phyloP scores from a whole-genome alignment of 1,139 yeast species.

The Suhomyces terraborum region DNA sequence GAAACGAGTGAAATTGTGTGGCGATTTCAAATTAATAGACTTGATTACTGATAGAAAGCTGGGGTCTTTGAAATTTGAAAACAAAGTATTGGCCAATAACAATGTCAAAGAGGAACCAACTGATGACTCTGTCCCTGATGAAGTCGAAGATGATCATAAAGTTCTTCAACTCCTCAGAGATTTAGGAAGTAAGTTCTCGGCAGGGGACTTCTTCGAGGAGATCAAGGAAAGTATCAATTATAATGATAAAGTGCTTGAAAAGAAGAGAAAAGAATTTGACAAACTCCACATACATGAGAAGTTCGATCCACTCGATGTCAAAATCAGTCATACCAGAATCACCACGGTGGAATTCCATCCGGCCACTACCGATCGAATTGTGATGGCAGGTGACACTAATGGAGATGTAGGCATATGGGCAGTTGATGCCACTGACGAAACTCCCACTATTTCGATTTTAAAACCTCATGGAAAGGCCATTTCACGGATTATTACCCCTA shows the following conservation, averaged over 20 bases:
- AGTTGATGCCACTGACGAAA: slow-evolving; percentile 47
- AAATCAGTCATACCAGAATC: slow-evolving; percentile 71
- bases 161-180: slow-evolving; percentile 44
- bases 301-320: slow-evolving; percentile 70
- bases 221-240: slow-evolving; percentile 33
- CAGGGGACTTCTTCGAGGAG: slow-evolving; percentile 76
- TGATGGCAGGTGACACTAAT: slow-evolving; percentile 82
- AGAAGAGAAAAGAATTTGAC: slow-evolving; percentile 55
- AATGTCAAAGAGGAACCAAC: slow-evolving; percentile 1
- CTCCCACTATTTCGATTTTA: slow-evolving; percentile 58
- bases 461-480: slow-evolving; percentile 78
- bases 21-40: slow-evolving; percentile 63
- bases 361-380: slow-evolving; percentile 56
- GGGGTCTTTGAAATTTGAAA: slow-evolving; percentile 38
- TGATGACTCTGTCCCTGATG: slow-evolving; percentile 18
- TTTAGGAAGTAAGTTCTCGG: slow-evolving; percentile 59
- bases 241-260: slow-evolving; percentile 42
- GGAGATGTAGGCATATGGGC: slow-evolving; percentile 94
- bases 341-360: slow-evolving; percentile 81
- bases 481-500: slow-evolving; percentile 59
- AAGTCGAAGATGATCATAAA: slow-evolving; percentile 35
- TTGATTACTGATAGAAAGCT: slow-evolving; percentile 46
- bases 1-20: slow-evolving; percentile 57
- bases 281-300: slow-evolving; percentile 51
- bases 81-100: slow-evolving; percentile 23